phyloP scores from a whole-genome alignment of 2,329 filamentous ascomycete genomes.

The Cercospora beticola region DNA sequence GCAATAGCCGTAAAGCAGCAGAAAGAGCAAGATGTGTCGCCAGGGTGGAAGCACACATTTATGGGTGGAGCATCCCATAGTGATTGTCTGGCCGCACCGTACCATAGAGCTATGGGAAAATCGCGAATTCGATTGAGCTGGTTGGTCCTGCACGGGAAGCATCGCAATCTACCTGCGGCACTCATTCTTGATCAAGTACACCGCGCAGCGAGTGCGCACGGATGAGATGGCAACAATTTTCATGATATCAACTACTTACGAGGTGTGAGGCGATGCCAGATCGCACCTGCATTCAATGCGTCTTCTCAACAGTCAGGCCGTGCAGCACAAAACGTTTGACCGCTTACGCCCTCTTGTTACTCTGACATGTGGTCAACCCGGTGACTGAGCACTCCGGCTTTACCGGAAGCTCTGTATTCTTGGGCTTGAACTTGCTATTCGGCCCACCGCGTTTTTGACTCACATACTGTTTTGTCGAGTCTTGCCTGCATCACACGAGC shows the following conservation, averaged over 20 bases:
- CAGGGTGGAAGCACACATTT: background rate
- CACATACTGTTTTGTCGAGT: conserved; percentile 48
- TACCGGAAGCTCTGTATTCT: background rate
- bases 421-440: background rate
- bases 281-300: background rate
- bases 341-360: background rate
- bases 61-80: background rate
- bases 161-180: conserved; percentile 1
- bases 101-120: background rate
- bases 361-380: background rate
- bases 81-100: background rate
- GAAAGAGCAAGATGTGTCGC: background rate
- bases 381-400: background rate
- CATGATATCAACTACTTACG: conserved; percentile 16
- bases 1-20: background rate
- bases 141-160: background rate
- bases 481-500: conserved; percentile 58
- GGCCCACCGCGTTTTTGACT: background rate
- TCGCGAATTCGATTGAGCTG: background rate
- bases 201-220: background rate
- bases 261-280: conserved; percentile 7
- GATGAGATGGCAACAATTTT: conserved; percentile 3
- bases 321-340: background rate
- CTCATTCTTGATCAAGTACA: background rate
- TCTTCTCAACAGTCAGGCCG: background rate